Percentiles rank a stretch among this genome's conserved stretches.
Evolutionary conservation across 768 basidiomycete genomes (phyloP).

Genomic region (Tephrocybe sp.): DNA sequence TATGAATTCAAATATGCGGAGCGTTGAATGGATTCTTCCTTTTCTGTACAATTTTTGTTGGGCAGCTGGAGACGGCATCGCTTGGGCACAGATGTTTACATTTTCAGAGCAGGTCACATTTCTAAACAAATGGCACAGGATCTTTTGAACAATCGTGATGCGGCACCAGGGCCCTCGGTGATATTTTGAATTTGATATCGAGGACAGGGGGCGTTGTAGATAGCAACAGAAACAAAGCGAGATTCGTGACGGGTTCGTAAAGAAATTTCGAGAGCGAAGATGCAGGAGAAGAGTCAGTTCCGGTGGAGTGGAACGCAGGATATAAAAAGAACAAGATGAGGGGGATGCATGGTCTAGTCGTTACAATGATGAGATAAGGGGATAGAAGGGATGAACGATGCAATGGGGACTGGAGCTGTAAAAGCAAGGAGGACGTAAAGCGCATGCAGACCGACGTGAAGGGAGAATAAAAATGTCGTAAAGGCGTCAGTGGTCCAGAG

Average conservation of each 20-base stretch:
- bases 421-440: conserved; percentile 13
- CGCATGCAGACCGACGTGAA: conserved; percentile 11
- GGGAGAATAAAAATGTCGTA: conserved; percentile 17
- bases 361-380: conserved; percentile 48
- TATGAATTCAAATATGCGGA: neutral
- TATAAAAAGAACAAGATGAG: too few species aligned
- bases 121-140: too few species aligned
- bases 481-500: conserved; percentile 18
- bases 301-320: conserved; percentile 28
- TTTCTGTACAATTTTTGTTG: neutral
- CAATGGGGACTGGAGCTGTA: conserved; percentile 6
- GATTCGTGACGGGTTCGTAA: conserved; percentile 16
- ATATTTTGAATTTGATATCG: conserved; percentile 1
- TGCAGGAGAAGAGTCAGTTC: conserved; percentile 12
- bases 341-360: conserved; percentile 58
- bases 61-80: neutral
- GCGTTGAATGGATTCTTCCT: neutral
- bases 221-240: conserved; percentile 9
- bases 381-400: conserved; percentile 5
- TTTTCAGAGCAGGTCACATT: too few species aligned
- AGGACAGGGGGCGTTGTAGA: conserved; percentile 3
- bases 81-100: neutral
- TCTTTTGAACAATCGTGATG: neutral
- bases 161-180: neutral
- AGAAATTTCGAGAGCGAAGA: conserved; percentile 6